Evolutionary conservation across 2,329 filamentous ascomycete genomes (phyloP), one percentile per base, ranked within the genome.

Genomic region (Trichoderma endophyticum): DNA sequence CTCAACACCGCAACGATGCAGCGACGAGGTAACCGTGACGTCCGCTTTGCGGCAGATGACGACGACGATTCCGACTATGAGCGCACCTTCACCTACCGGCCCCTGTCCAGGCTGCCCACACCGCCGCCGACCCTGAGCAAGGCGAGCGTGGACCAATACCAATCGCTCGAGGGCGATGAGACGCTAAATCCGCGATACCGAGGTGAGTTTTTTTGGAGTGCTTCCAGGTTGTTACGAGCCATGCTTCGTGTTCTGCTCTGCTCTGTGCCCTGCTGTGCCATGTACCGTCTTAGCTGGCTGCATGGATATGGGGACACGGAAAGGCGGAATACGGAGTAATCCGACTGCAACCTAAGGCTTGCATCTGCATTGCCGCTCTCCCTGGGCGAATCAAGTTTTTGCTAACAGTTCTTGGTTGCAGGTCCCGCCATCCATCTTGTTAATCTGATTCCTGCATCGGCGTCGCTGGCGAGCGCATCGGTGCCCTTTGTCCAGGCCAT

Each of bases 21-120:
- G 70, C 70, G 70, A 57, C 43, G 59, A 54, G 64, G 65, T 48
- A 72, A 26, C 65, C 62, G 71, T 21, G 64, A 67, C 36, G 65
- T 68, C n/a, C 70, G 70, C 70, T 72, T 72, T 68, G 70, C 70
- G 32, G 61, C 60, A 51, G 71, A 72, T 36, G 66, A 72, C 24
- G 59, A 69, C 39, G 68, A 71, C 59, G 75, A 75, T 69, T 76
- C 76, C 57, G 82, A 84, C 73, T 83, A 86, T 76, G 84, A 86
- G 71, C 83, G 85, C 72, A 84, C 84, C 74, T 89, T 90, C 77
- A 90, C 89, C 74, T 92, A 92, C 80, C 86, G 89, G 62, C 90
- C 90, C 11, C 84, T 92, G 66, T 92, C 90, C 34, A 91, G 90
- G 79, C 85, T 92, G 26, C 90, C 90, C 26, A 92, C 90, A 67